Conservation (phyloP, 176 grass and related monocot genomes). For the maize (Zea mays) region DNA sequence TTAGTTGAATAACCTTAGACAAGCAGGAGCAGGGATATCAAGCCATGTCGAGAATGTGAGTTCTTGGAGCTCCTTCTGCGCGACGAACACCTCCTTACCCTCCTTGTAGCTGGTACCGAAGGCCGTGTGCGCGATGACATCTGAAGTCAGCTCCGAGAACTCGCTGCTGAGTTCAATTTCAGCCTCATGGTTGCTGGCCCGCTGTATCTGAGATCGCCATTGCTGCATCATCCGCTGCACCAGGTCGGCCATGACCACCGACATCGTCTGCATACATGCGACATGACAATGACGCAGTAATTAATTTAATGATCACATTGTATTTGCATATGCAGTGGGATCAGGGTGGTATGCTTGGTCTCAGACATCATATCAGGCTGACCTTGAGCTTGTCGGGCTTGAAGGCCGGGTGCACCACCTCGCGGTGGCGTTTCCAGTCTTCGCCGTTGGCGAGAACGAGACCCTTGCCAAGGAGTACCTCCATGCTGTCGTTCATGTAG, state of each 20-base stretch:
- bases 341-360: background rate
- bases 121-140: background rate
- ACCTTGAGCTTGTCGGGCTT: conserved; percentile 34
- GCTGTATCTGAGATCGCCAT: background rate
- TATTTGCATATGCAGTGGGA: background rate
- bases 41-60: background rate
- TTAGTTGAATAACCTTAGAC: background rate
- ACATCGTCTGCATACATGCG: background rate
- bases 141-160: conserved; percentile 8
- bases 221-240: background rate
- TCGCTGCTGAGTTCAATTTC: conserved; percentile 21
- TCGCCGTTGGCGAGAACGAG: conserved; percentile 23
- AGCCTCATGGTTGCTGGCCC: background rate
- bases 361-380: background rate
- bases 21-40: background rate
- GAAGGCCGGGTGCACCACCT: conserved; percentile 40
- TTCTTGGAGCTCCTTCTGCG: conserved; percentile 21
- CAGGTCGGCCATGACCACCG: background rate
- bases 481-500: conserved; percentile 12
- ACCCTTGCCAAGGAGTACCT: conserved; percentile 27
- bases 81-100: conserved; percentile 16
- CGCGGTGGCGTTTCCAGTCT: conserved; percentile 42
- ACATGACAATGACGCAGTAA: no score
- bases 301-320: background rate
- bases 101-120: conserved; percentile 35